Evolutionary conservation across 768 basidiomycete genomes (phyloP), one percentile per base, ranked within the genome.

Genomic region (Dendrothele bispora): DNA sequence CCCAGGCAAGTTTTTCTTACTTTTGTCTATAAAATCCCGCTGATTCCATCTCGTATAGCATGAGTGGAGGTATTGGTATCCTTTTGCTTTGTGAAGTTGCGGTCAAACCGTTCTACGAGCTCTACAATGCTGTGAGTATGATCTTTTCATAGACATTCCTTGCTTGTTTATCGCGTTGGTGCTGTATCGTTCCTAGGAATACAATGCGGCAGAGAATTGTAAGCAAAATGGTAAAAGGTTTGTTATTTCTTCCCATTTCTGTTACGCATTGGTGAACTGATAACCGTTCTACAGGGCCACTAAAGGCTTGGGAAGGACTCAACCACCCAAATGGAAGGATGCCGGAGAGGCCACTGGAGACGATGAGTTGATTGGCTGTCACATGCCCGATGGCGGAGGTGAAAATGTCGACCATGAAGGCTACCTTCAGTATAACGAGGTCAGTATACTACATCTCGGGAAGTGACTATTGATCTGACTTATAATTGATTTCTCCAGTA

Each of bases 11-110:
- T 67, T 8, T 22, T 17, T 18, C 28, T 17, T 15, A 7, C 18
- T 30, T 38, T 29, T 30, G 24, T 25, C 6, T 10, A 18, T 17
- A 17, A 39, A 6, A 1, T 25, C 36, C 21, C 29, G 10, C 8
- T 30, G 18, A n/a, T 30, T 34, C 1, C 7, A n/a, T 22, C 21
- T 1, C 24, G 32, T 38, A 51, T 57, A 79, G 78, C 45, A 51
- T 82, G 61, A 81, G 80, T 55, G 58, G 75, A 54, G 62, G 68
- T 48, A 73, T 68, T 1, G 82, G 81, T 29, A 49, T 83, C n/a
- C 68, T 84, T 15, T 69, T 84, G 22, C 72, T 83, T 5, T 83
- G 82, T 54, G 82, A 83, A 56, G 79, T 82, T 14, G 80, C 75
- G 7, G 79, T 68, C 4, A 75, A 75, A 49, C 82, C 82, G 0